phyloP scores from a whole-genome alignment of 495 filamentous ascomycete species.

The Tetracladium setigerum region DNA sequence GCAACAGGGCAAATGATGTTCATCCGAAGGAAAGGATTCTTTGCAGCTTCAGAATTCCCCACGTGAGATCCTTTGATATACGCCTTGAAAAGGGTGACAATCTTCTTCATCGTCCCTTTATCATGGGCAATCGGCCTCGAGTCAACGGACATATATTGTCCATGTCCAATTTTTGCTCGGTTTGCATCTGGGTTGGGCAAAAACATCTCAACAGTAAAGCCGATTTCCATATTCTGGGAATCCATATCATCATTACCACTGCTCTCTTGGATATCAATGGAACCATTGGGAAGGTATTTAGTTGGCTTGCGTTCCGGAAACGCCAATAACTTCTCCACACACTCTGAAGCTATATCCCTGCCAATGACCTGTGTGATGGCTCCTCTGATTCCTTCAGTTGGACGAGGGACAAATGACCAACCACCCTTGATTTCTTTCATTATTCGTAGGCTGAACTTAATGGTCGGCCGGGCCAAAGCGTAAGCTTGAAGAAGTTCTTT shows the following conservation, averaged over 20 bases:
- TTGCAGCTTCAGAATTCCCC: constrained; percentile 25
- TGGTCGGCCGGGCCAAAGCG: constrained; percentile 58
- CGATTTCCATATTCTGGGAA: neutral
- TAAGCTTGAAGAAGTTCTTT: constrained; percentile 68
- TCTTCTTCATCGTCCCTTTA: constrained; percentile 58
- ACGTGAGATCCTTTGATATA: constrained; percentile 30
- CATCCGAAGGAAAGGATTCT: constrained; percentile 66
- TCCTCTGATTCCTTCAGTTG: constrained; percentile 47
- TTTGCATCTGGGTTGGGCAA: constrained; percentile 48
- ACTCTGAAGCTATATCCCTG: constrained; percentile 48
- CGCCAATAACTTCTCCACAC: constrained; percentile 21
- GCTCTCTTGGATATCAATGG: constrained; percentile 12
- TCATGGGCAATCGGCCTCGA: constrained; percentile 60
- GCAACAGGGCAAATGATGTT: constrained; percentile 62
- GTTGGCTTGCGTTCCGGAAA: neutral
- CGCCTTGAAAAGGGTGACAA: constrained; percentile 52
- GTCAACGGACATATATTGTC: constrained; percentile 70
- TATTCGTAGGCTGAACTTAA: constrained; percentile 61
- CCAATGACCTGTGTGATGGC: constrained; percentile 67
- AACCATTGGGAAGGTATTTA: neutral
- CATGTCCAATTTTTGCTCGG: constrained; percentile 44
- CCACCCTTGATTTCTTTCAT: constrained; percentile 54
- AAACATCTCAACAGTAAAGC: constrained; percentile 48
- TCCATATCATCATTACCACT: neutral
- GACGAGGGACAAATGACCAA: constrained; percentile 65